These are phyloP conservation scores for Yamadazyma triangularis DNA, from an alignment of 1,139 yeast genomes.

Conservation along the genomic window DNA sequence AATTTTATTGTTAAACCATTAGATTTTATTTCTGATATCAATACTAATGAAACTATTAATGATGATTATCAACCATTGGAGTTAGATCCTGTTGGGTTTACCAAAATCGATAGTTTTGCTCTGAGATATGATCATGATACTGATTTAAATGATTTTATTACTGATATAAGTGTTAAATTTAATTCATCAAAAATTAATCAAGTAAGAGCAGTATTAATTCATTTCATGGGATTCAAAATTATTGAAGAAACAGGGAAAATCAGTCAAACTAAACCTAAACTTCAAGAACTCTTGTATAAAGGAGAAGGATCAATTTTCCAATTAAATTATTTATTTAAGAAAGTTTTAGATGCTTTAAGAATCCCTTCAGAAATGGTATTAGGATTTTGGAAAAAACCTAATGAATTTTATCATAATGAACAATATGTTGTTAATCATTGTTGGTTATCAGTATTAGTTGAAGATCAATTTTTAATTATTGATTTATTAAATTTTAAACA, in stretches of 20 bases:
- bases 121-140: constrained; percentile 21
- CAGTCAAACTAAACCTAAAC: constrained; percentile 38
- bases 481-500: constrained; percentile 47
- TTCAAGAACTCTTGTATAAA: constrained; percentile 30
- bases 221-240: constrained; percentile 36
- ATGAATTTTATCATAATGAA: constrained; percentile 49
- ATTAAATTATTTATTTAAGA: constrained; percentile 69
- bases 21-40: constrained; percentile 51
- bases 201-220: constrained; percentile 36
- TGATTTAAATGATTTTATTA: constrained; percentile 42
- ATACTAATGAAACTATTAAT: constrained; percentile 36
- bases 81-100: constrained; percentile 11
- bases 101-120: constrained; percentile 33
- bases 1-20: constrained; percentile 67
- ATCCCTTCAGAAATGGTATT: constrained; percentile 71
- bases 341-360: constrained; percentile 66
- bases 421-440: constrained; percentile 70
- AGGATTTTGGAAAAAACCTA: constrained; percentile 83
- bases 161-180: constrained; percentile 43
- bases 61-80: constrained; percentile 14
- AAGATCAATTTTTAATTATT: constrained; percentile 73
- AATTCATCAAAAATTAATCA: constrained; percentile 30
- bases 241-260: constrained; percentile 36
- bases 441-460: constrained; percentile 78
- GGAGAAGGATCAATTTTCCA: constrained; percentile 62